phyloP scores from a whole-genome alignment of 2,329 filamentous ascomycete genomes.

The Phaeosphaeria sp. region DNA sequence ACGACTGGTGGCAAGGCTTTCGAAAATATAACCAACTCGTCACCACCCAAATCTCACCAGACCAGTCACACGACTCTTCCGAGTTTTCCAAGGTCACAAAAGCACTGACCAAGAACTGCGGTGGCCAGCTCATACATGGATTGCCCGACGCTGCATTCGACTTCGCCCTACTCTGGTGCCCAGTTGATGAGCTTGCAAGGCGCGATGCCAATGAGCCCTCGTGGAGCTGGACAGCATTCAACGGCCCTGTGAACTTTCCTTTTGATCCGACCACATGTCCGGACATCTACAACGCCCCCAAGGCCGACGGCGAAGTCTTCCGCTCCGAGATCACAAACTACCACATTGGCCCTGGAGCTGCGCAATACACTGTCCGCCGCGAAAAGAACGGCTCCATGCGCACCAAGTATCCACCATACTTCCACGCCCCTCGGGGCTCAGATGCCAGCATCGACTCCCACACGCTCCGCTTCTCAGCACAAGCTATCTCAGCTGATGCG shows the following conservation, averaged over 20 bases:
- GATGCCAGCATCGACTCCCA: conserved; percentile 24
- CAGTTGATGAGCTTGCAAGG: conserved; percentile 23
- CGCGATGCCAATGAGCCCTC: conserved; percentile 29
- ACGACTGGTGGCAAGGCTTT: conserved; percentile 41
- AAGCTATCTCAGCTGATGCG: conserved; percentile 31
- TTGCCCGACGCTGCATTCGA: conserved; percentile 44
- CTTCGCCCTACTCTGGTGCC: conserved; percentile 43
- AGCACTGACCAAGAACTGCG: conserved; percentile 36
- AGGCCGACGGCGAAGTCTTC: conserved; percentile 32
- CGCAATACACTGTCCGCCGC: conserved; percentile 37
- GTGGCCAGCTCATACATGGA: conserved; percentile 36
- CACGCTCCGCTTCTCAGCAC: conserved; percentile 35
- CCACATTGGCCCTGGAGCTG: conserved; percentile 27
- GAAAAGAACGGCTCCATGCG: conserved; percentile 29
- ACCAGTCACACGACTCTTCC: conserved; percentile 17
- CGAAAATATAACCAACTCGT: conserved; percentile 41
- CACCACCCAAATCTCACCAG: conserved; percentile 24
- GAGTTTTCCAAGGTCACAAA: conserved; percentile 32
- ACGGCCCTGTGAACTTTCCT: conserved; percentile 38
- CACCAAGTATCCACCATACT: conserved; percentile 35
- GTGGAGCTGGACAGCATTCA: conserved; percentile 43
- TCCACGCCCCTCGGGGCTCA: conserved; percentile 29
- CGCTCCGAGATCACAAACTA: conserved; percentile 38
- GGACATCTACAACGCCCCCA: conserved; percentile 30
- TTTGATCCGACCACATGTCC: conserved; percentile 43